A percentile compares a stretch with the other conserved stretches of the same genome.
phyloP scores from a whole-genome alignment of 345 rosid species.

The Erodium maritimum region DNA sequence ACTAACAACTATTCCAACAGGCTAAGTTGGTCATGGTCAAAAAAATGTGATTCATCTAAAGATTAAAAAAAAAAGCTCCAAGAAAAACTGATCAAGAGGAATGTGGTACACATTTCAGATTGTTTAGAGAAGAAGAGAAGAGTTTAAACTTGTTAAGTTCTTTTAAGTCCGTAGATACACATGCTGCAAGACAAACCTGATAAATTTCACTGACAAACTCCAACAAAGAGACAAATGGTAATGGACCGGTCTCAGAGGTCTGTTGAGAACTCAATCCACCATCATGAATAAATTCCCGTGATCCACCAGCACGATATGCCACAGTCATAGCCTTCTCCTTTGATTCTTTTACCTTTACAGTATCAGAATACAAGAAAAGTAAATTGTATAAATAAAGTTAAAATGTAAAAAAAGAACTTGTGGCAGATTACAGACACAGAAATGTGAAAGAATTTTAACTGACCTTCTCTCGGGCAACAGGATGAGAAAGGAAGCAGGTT shows the following conservation, averaged over 20 bases:
- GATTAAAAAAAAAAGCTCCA: background rate
- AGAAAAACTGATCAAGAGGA: background rate
- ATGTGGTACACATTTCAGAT: background rate
- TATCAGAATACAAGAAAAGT: constrained; percentile 14
- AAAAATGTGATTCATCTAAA: no score
- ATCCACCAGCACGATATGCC: constrained; percentile 40
- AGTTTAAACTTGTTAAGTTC: no score
- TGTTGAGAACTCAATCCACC: constrained; percentile 47
- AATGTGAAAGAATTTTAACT: constrained; percentile 12
- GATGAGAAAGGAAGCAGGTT: constrained; percentile 82
- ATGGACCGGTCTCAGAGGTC: constrained; percentile 27
- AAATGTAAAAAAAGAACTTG: background rate
- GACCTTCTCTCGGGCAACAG: constrained; percentile 87
- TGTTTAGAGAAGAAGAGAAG: no score
- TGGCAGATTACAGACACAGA: background rate
- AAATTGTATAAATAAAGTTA: background rate
- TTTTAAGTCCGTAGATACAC: background rate
- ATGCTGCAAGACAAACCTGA: constrained; percentile 40
- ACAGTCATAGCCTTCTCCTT: constrained; percentile 79
- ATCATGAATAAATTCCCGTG: constrained; percentile 38
- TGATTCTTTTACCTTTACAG: constrained; percentile 66
- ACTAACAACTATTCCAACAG: no score
- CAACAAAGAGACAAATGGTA: constrained; percentile 71
- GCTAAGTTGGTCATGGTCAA: no score
- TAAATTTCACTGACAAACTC: constrained; percentile 88